phyloP scores from a whole-genome alignment of 2,329 filamentous ascomycete species.

The Ceratocystis alfenasii region DNA sequence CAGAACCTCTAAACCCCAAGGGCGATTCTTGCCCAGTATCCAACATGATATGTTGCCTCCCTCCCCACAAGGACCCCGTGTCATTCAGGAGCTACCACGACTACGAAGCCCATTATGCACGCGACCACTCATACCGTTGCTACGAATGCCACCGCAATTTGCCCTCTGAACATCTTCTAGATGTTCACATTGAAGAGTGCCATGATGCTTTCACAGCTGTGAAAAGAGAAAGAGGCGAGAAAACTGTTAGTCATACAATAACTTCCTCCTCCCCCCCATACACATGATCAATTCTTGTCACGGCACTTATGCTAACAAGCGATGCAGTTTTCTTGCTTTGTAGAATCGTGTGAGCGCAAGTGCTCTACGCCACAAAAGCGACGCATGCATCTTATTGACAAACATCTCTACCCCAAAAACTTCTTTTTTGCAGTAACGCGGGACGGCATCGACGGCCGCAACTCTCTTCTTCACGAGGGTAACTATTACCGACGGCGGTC shows the following conservation, averaged over 20 bases:
- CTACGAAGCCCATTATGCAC: constrained; percentile 77
- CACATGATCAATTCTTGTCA: neutral
- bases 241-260: constrained; percentile 51
- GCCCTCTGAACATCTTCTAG: constrained; percentile 67
- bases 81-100: constrained; percentile 63
- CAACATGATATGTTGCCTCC: constrained; percentile 66
- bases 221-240: constrained; percentile 67
- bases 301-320: constrained; percentile 20
- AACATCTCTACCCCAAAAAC: constrained; percentile 79
- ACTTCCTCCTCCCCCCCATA: neutral
- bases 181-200: constrained; percentile 78
- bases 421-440: constrained; percentile 83
- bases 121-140: constrained; percentile 73
- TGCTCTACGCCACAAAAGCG: constrained; percentile 77
- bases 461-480: constrained; percentile 60
- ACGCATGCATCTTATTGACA: constrained; percentile 80
- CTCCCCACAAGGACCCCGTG: constrained; percentile 61
- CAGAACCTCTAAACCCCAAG: constrained; percentile 25
- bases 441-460: constrained; percentile 75
- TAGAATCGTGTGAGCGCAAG: constrained; percentile 74
- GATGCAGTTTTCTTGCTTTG: constrained; percentile 69
- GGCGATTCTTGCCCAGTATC: constrained; percentile 32
- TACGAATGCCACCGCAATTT: constrained; percentile 77
- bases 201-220: constrained; percentile 72
- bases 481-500: constrained; percentile 39